Conservation (phyloP, 2,329 filamentous ascomycete species). For the Nemania sp. region DNA sequence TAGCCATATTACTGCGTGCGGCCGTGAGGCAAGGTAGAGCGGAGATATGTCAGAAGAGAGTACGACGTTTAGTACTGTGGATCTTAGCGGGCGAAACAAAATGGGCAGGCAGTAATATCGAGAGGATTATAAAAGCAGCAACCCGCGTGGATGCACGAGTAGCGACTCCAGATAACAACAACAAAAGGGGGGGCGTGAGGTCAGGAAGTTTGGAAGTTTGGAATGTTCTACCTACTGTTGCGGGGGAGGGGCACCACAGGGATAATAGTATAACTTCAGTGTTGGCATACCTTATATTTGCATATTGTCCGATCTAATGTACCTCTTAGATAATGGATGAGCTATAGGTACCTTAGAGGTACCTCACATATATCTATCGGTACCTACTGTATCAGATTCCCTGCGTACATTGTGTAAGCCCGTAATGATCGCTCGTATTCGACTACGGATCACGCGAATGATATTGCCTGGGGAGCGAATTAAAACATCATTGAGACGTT, state of each 20-base stretch:
- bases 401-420: too few relatives aligned
- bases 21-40: constrained; percentile 13
- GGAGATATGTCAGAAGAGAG: neutral
- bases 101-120: neutral
- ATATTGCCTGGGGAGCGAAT: too few relatives aligned
- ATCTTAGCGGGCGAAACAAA: neutral
- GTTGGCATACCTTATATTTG: neutral
- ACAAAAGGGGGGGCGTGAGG: constrained; percentile 1
- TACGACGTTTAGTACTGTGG: neutral
- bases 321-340: too few relatives aligned
- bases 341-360: too few relatives aligned
- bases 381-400: too few relatives aligned
- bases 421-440: too few relatives aligned
- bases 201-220: constrained; percentile 16
- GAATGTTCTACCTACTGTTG: too few relatives aligned
- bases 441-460: too few relatives aligned
- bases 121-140: constrained; percentile 2
- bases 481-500: too few relatives aligned
- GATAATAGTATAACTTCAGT: constrained; percentile 9
- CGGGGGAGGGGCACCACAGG: constrained; percentile 27
- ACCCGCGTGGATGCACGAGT: neutral
- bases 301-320: neutral
- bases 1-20: constrained; percentile 49
- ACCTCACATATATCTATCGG: too few relatives aligned
- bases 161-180: constrained; percentile 2